phyloP scores from a whole-genome alignment of 2,329 filamentous ascomycete species.

The Huntiella savannae region DNA sequence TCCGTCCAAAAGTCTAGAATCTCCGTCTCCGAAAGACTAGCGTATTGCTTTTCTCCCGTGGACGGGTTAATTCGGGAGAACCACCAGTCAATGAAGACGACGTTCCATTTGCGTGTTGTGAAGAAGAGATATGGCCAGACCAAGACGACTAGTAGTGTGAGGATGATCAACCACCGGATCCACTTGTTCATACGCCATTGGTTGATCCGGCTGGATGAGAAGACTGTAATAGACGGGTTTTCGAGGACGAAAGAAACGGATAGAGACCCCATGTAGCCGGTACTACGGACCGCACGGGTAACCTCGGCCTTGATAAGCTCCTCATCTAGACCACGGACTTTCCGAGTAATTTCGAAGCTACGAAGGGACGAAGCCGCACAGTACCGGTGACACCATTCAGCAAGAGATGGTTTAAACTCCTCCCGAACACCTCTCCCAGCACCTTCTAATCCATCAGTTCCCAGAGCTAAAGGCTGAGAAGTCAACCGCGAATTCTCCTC shows the following conservation, averaged over 20 bases:
- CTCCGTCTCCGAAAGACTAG: conserved; percentile 34
- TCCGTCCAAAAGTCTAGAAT: conserved; percentile 46
- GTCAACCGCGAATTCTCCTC: conserved; percentile 12
- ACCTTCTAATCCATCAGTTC: neutral
- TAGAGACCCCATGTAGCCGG: conserved; percentile 47
- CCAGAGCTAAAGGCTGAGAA: neutral
- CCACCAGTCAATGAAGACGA: conserved; percentile 41
- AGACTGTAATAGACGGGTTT: conserved; percentile 39
- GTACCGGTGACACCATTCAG: conserved; percentile 51
- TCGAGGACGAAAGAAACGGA: conserved; percentile 39
- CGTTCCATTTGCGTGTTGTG: conserved; percentile 46
- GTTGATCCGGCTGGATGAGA: conserved; percentile 43
- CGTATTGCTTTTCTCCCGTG: conserved; percentile 26
- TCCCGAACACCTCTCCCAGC: conserved; percentile 16
- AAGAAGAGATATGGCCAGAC: conserved; percentile 53
- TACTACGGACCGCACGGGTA: conserved; percentile 36
- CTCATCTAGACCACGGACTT: conserved; percentile 42
- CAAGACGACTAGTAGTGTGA: conserved; percentile 50
- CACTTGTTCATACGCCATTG: conserved; percentile 43
- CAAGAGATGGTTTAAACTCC: conserved; percentile 9
- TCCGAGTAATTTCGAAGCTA: conserved; percentile 31
- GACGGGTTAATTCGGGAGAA: conserved; percentile 23
- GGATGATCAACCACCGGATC: conserved; percentile 44
- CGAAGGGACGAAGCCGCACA: conserved; percentile 41
- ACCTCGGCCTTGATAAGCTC: conserved; percentile 31